Evolutionary conservation across 129 eudicot genomes (phyloP), one percentile per base, ranked within the genome.

Genomic region (Chrysanthemum seticuspe): DNA sequence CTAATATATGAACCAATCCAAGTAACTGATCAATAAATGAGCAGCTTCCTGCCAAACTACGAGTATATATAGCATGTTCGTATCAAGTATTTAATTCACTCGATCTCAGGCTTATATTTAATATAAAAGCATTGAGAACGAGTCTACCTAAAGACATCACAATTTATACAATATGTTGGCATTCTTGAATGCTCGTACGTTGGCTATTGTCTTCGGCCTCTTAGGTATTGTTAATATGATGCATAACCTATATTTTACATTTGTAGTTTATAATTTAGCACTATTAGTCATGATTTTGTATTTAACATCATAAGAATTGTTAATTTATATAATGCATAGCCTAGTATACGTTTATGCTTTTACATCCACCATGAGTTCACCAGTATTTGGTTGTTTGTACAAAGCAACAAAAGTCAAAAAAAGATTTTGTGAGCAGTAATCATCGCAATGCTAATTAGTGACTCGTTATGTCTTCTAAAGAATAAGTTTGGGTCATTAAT

Each of bases 181-280:
- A 61, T 76, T 76, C 76, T 45, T 79, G 16, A 75, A 65, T 15
- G 83, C 71, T 25, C 79, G n/a, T 31, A 10, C 65, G 23, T 25
- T 85, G 76, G 82, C 87, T 68, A 36, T 76, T 31, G 75, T 82
- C 60, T 85, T 85, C 45, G 89, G 89, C 59, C 86, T 85, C 80
- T 72, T 82, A 79, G 89, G 86, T 85, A 76, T 3, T 23, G 0
- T 11, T 67, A 6, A 36, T 23, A 16, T 63, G 8, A 15, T 54
- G 49, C 52, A 29, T 13, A 54, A 54, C 3, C 7, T 52, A 68
- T 19, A 29, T 50, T 67, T 53, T 6, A 49, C 47, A 67, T 50
- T 25, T 49, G 23, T 52, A 25, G 25, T 29, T 68, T 50, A 51
- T 27, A 13, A 68, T 53, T 34, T 5, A 34, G 6, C 40, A 34